phyloP scores from a whole-genome alignment of 1,284 basidiomycete species.

The Cryptococcus jaspeensis region DNA sequence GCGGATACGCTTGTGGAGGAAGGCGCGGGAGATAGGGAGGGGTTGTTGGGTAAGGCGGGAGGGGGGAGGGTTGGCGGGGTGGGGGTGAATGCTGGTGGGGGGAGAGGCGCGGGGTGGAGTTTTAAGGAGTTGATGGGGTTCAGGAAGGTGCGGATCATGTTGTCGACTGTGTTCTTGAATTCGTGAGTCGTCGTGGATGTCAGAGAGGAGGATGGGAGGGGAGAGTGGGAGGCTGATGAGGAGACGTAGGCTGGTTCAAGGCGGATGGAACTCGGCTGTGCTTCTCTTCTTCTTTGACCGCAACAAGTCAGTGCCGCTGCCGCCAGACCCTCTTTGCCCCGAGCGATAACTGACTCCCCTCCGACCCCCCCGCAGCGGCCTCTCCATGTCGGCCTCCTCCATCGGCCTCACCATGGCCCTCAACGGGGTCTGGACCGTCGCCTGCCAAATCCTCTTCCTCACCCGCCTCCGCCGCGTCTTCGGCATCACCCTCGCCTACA shows the following conservation, averaged over 20 bases:
- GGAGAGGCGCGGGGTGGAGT: slow-evolving; percentile 26
- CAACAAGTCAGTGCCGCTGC: slow-evolving; percentile 30
- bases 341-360: slow-evolving; percentile 6
- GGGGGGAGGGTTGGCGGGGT: slow-evolving; percentile 4
- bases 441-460: slow-evolving; percentile 43
- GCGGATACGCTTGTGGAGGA: slow-evolving; percentile 18
- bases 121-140: slow-evolving; percentile 41
- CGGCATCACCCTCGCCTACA: slow-evolving; percentile 38
- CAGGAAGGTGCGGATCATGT: slow-evolving; percentile 35
- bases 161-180: slow-evolving; percentile 39
- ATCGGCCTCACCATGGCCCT: slow-evolving; percentile 46
- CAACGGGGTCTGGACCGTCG: slow-evolving; percentile 46
- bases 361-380: slow-evolving; percentile 26
- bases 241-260: slow-evolving; percentile 31
- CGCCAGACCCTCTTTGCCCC: no score
- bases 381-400: slow-evolving; percentile 43
- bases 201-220: no score
- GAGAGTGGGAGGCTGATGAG: neutral
- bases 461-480: slow-evolving; percentile 38
- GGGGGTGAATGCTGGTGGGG: neutral
- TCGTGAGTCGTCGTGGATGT: slow-evolving; percentile 26
- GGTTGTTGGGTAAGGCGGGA: slow-evolving; percentile 16
- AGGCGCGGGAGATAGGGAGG: slow-evolving; percentile 8
- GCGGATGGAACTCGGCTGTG: slow-evolving; percentile 43
- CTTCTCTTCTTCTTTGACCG: slow-evolving; percentile 46